Base-by-base conservation (phyloP, 192 early-diverging fungal species). In the Coemansia sp. region DNA sequence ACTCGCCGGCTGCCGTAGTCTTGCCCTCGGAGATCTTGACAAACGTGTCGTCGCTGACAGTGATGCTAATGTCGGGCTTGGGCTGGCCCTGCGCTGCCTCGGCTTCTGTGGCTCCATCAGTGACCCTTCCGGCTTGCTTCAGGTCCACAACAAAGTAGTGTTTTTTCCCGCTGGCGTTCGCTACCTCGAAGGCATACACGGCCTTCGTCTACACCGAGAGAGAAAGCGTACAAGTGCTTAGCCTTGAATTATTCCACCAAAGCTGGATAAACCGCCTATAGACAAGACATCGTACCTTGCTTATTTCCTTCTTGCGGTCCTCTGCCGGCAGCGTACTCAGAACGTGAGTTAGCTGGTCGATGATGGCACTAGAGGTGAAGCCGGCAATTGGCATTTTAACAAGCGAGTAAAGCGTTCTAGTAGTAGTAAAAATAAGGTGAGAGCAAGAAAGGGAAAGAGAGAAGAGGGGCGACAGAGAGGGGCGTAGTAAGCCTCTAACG, bases 1-100 rank as follows among this genome's bases (percentile, higher is more conserved):
- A 97, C 70, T 91, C 87, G 80, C 91, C 93, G 74, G 94, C 93
- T 11, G 89, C 88, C 52, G 91, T 94, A 36, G 90, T 74, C 76
- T 92, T 93, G 56, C 93, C 94, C 32, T 83, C 71, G n/a, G 89
- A 84, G 24, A 98, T 76, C 50, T 86, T 87, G 33, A 93, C 69
- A 75, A 98, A 91, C 55, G 87, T 89, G 29, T 75, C 83, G 75
- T 98, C 95, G 26, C 54, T 67, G 57, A 95, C 58, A 15, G 77
- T 56, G 22, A 97, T 83, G 56, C 70, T 88, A 55, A 91, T 85
- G 69, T 95, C 93, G 33, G 94, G 80, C 83, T 95, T 88, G 54
- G 85, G 77, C 64, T 80, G 77, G 44, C 72, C 77, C 71, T 74
- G 77, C 32, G 83, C 65, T 22, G 87, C 74, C 56, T 81, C 82